These are phyloP conservation scores for Fusarium caatingaense DNA, from an alignment of 2,329 filamentous ascomycete genomes.

Conservation along the genomic window DNA sequence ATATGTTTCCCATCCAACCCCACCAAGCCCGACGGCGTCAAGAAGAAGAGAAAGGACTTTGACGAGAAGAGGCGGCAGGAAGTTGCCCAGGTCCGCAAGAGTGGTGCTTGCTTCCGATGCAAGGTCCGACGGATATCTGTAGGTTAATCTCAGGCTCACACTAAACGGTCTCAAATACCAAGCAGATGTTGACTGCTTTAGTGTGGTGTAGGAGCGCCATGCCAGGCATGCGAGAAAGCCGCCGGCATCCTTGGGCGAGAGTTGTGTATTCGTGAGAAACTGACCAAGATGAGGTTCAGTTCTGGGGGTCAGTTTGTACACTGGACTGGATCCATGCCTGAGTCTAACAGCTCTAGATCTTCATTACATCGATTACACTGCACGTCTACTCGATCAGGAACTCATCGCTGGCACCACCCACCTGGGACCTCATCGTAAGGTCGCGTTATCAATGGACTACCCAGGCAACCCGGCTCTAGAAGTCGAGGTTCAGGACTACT, in stretches of 20 bases:
- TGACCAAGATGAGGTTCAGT: slow-evolving; percentile 47
- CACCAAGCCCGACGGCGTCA: slow-evolving; percentile 41
- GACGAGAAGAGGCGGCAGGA: slow-evolving; percentile 43
- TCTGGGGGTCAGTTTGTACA: slow-evolving; percentile 39
- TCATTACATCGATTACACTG: slow-evolving; percentile 47
- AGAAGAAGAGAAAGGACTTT: slow-evolving; percentile 47
- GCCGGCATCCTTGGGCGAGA: slow-evolving; percentile 43
- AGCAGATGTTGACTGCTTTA: slow-evolving; percentile 27
- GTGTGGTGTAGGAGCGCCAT: slow-evolving; percentile 45
- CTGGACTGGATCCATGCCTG: background rate
- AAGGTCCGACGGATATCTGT: slow-evolving; percentile 46
- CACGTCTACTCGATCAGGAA: slow-evolving; percentile 43
- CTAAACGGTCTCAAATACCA: background rate
- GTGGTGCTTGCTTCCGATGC: slow-evolving; percentile 45
- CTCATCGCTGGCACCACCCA: slow-evolving; percentile 47
- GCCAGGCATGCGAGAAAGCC: slow-evolving; percentile 41
- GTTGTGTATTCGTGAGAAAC: slow-evolving; percentile 44
- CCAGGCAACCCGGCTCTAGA: slow-evolving; percentile 41
- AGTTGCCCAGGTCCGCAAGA: slow-evolving; percentile 45
- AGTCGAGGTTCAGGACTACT: slow-evolving; percentile 45
- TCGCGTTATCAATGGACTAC: slow-evolving; percentile 45
- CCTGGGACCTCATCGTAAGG: slow-evolving; percentile 43
- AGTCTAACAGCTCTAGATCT: slow-evolving; percentile 36
- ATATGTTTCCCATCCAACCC: slow-evolving; percentile 47
- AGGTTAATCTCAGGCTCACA: slow-evolving; percentile 21